Base-by-base conservation (phyloP, 148 eudicot species). In the Vaccinium macrocarpon region DNA sequence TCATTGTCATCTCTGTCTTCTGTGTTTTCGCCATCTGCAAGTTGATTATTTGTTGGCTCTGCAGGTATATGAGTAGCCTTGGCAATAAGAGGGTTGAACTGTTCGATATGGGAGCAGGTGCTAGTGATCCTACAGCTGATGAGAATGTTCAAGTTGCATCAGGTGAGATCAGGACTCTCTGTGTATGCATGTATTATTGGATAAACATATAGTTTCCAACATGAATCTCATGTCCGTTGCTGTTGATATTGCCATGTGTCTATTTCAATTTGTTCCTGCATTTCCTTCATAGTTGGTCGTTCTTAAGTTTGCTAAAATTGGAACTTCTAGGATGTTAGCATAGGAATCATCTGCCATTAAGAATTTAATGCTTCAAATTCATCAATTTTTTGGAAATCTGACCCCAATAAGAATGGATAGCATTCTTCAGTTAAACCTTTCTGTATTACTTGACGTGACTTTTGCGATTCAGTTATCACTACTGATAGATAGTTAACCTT, bases 61-160 rank as follows among this genome's bases (percentile, higher is more conserved):
- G 78, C 89, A 97, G 99, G 87, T 94, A 95, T 89, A 88, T 91
- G 95, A 97, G 94, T 89, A 92, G 89, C 86, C 93, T 94, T 88
- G 98, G 95, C 50, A 94, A 94, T 87, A 97, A 97, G 88, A 97
- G 92, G 89, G 93, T 92, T 80, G 99, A 97, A 90, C 92, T 97
- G 77, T 97, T 95, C 86, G 99, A 97, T 84, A 90, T 88, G 93
- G 99, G 96, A 83, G 93, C 92, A 56, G 98, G 99, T 84, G 86
- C 89, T 85, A 92, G 94, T 90, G 99, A 94, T 79, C 98, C 98
- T 52, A 91, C 88, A 71, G 98, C 93, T 80, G 98, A 95, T 81
- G 98, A 95, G 23, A 92, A 94, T 82, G 88, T 95, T 84, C 93
- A 91, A 87, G 76, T 95, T 87, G 99, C 99, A 78, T 97, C 99